A percentile compares a stretch with the other conserved stretches of the same genome.
Conservation (phyloP, 805 yeast species). For the Kluyveromyces nonfermentans region DNA sequence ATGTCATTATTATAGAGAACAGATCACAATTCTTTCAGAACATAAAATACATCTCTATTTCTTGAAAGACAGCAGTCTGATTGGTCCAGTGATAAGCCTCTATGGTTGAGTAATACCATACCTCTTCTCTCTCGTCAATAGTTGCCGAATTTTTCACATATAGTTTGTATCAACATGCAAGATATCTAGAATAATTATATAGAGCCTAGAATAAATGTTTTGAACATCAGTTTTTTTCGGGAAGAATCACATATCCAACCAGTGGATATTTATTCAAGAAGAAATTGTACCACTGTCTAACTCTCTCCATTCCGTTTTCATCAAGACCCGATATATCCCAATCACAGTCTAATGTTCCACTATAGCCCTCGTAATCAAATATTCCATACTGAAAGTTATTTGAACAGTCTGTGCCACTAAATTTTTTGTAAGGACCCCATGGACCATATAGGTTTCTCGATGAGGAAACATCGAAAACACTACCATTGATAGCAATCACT, state of each 20-base stretch:
- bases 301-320: slow-evolving; percentile 8
- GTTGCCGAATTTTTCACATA: too few relatives aligned
- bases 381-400: slow-evolving; percentile 12
- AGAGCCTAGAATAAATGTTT: background rate
- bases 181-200: background rate
- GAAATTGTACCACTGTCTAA: slow-evolving; percentile 15
- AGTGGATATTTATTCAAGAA: slow-evolving; percentile 16
- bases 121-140: too few relatives aligned
- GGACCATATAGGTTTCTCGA: slow-evolving; percentile 16
- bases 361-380: slow-evolving; percentile 14
- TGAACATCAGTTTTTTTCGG: background rate
- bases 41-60: slow-evolving; percentile 11
- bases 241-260: slow-evolving; percentile 10
- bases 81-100: slow-evolving; percentile 18
- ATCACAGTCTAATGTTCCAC: slow-evolving; percentile 8
- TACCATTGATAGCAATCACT: slow-evolving; percentile 15
- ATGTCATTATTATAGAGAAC: slow-evolving; percentile 12
- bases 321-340: slow-evolving; percentile 8
- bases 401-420: slow-evolving; percentile 20
- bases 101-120: too few relatives aligned
- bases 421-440: slow-evolving; percentile 19
- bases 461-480: slow-evolving; percentile 18
- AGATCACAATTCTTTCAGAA: slow-evolving; percentile 9
- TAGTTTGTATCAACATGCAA: background rate
- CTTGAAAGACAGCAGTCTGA: slow-evolving; percentile 19